A percentile compares a stretch with the other conserved stretches of the same genome.
Conservation (phyloP, 768 basidiomycete species). For the Coprinopsis cinerea region DNA sequence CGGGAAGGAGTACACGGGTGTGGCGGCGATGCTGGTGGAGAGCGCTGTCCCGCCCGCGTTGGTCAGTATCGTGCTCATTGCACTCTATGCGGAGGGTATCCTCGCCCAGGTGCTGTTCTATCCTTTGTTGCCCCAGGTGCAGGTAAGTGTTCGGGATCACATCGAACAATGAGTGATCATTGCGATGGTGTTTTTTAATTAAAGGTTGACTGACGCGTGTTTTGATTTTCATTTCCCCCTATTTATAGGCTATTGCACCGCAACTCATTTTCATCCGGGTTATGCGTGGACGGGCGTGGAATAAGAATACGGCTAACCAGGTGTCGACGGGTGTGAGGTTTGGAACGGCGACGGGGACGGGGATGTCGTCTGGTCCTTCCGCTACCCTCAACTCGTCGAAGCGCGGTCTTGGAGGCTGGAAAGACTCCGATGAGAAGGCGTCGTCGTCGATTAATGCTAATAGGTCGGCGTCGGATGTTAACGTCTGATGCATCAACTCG, state of each 20-base stretch:
- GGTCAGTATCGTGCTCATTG: constrained; percentile 22
- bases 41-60: constrained; percentile 24
- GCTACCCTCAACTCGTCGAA: not conserved
- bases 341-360: too few species aligned
- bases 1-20: constrained; percentile 18
- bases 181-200: not conserved
- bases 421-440: not conserved
- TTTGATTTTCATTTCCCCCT: not conserved
- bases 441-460: not conserved
- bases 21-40: constrained; percentile 28
- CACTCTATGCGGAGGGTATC: constrained; percentile 17
- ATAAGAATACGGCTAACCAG: not conserved
- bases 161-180: not conserved
- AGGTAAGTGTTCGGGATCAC: constrained; percentile 14
- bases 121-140: constrained; percentile 17
- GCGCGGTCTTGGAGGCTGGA: too few species aligned
- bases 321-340: not conserved
- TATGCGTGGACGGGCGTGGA: constrained; percentile 6
- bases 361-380: constrained; percentile 1
- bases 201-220: not conserved
- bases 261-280: constrained; percentile 8
- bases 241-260: constrained; percentile 4
- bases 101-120: constrained; percentile 15
- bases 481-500: too few species aligned
- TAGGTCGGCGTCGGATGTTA: too few species aligned